Conservation (phyloP, 2,329 filamentous ascomycete species). For the Ophiobolus disseminans region DNA sequence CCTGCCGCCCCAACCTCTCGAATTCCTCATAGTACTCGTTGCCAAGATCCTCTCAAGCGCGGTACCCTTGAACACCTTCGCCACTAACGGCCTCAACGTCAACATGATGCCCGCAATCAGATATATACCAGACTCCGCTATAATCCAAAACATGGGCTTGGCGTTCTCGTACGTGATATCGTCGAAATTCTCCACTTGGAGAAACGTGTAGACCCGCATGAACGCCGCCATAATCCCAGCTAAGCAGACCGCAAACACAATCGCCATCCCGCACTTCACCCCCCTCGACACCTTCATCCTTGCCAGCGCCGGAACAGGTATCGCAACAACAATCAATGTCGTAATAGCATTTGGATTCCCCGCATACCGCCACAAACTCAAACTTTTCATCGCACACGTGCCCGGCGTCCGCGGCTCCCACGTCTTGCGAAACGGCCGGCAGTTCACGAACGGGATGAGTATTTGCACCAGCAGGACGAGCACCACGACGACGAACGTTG, state of each 20-base stretch:
- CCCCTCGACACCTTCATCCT: conserved; percentile 15
- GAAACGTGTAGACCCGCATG: conserved; percentile 26
- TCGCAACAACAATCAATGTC: conserved; percentile 23
- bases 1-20: conserved; percentile 11
- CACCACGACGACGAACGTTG: conserved; percentile 21
- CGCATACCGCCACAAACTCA: conserved; percentile 27
- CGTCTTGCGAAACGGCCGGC: conserved; percentile 26
- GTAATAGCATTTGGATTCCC: conserved; percentile 27
- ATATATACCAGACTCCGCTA: conserved; percentile 31
- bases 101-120: conserved; percentile 27
- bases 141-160: conserved; percentile 27
- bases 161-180: conserved; percentile 28
- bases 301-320: conserved; percentile 24
- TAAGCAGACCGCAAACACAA: conserved; percentile 20
- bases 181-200: conserved; percentile 18
- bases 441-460: conserved; percentile 31
- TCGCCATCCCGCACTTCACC: conserved; percentile 17
- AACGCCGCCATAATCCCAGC: conserved; percentile 23
- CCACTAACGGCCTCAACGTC: conserved; percentile 25
- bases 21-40: conserved; percentile 9
- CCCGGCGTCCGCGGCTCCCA: conserved; percentile 15
- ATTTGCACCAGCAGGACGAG: conserved; percentile 23
- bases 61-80: conserved; percentile 15
- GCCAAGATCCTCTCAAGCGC: conserved; percentile 21
- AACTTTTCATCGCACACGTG: conserved; percentile 15